Base-by-base conservation (phyloP, 23 red algal species). In the Agarophyton chilense region DNA sequence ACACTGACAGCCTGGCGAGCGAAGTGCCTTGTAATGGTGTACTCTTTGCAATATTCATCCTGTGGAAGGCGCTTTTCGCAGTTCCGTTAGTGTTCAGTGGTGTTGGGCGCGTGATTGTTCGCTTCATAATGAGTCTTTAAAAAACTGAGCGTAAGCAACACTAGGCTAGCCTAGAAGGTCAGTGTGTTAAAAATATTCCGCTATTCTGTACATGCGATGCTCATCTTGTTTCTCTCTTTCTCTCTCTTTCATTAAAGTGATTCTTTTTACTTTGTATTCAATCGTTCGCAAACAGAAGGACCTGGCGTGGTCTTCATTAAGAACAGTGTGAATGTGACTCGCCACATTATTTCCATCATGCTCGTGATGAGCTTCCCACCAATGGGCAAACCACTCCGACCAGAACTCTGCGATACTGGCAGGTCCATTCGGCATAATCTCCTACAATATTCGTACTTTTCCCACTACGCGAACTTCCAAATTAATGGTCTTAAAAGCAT, bases 371-470 rank as follows among this genome's bases (percentile, higher is more conserved):
- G 19, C 12, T 28, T 81, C 83, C 18, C 86, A 82, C 90, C 84
- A 98, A 17, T 91, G 85, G 41, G 90, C 95, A 64, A 91, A 98
- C 84, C 90, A 98, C 25, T 90, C 95, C 42, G 81, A 81, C 92
- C 92, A 94, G 68, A 68, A 89, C 45, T 98, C 95, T 40, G 83
- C 82, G 28, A 89, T 87, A 40, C 91, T 77, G 18, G 83, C 68
- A 0, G 95, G 95, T 38, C 81, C 78, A 7, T 53, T 32, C 3
- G 66, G 78, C 46, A 94, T 87, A 44, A 86, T 52, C 1, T 51
- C 34, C 42, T 41, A 52, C 41, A 86, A 71, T 46, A 86, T 72
- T 9, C 26, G 39, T 45, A 86, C 51, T 42, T 72, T 86, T 35
- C 74, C 67, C 38, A 63, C 52, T 26, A 56, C 57, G 29, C 73